phyloP scores from a whole-genome alignment of 129 eudicot species.

The Lactuca sativa region DNA sequence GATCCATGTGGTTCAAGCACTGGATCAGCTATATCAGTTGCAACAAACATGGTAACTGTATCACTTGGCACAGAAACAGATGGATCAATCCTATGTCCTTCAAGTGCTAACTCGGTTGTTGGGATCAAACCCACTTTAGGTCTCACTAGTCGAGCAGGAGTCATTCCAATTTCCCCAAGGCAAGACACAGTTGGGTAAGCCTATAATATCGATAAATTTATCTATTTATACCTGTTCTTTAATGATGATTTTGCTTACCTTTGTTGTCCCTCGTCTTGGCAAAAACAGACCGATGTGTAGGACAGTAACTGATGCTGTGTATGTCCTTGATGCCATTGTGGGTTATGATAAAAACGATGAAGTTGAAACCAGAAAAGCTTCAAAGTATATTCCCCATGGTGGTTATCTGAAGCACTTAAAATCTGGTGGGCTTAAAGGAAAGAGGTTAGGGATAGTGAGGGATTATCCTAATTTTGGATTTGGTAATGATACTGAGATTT shows the following conservation, averaged over 20 bases:
- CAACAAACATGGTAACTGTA: conserved; percentile 60
- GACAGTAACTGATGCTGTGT: conserved; percentile 57
- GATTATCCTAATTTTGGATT: conserved; percentile 37
- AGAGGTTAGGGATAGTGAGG: conserved; percentile 52
- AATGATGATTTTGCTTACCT: neutral
- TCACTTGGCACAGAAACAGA: conserved; percentile 79
- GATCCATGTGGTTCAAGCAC: conserved; percentile 81
- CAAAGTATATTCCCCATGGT: conserved; percentile 30
- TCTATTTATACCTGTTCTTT: neutral
- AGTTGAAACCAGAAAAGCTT: conserved; percentile 48
- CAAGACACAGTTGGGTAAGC: conserved; percentile 79
- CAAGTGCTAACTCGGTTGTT: conserved; percentile 46
- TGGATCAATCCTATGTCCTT: conserved; percentile 69
- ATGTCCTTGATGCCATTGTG: conserved; percentile 58
- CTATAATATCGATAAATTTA: neutral
- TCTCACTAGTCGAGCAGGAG: conserved; percentile 72
- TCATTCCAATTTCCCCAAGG: conserved; percentile 56
- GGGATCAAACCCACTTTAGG: conserved; percentile 77
- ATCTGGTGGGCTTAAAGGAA: conserved; percentile 47
- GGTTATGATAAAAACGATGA: conserved; percentile 62
- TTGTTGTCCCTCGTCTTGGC: neutral
- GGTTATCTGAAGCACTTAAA: conserved; percentile 42
- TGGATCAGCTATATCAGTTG: conserved; percentile 84
- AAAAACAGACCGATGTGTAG: conserved; percentile 59
- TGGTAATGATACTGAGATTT: conserved; percentile 33